Percentiles rank a stretch among this genome's conserved stretches.
Evolutionary conservation across 129 eudicot genomes (phyloP).

Genomic region (Artemisia argyi): DNA sequence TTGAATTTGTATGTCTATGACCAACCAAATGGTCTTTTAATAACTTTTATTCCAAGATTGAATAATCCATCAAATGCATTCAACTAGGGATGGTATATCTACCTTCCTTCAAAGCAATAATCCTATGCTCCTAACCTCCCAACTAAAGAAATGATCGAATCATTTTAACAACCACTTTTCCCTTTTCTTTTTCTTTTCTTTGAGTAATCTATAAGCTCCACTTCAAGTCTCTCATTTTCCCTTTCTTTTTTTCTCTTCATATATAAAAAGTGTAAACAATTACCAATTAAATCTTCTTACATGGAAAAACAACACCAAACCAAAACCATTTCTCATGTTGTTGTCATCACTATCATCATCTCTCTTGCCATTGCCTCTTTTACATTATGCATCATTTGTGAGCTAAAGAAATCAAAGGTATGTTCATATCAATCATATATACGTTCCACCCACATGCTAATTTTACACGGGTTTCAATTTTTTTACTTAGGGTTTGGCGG

Average conservation of each 20-base stretch:
- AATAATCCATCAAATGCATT: conserved; percentile 17
- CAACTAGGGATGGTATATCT: conserved; percentile 39
- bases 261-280: conserved; percentile 6
- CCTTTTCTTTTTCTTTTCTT: conserved; percentile 30
- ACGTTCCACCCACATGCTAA: not conserved
- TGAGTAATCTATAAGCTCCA: conserved; percentile 43
- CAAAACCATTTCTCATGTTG: conserved; percentile 21
- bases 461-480: not conserved
- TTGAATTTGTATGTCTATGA: not conserved
- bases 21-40: conserved; percentile 1
- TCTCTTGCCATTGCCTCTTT: conserved; percentile 54
- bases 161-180: conserved; percentile 35
- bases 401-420: conserved; percentile 73
- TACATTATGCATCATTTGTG: conserved; percentile 64
- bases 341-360: conserved; percentile 25
- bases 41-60: conserved; percentile 16
- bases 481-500: conserved; percentile 15
- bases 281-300: conserved; percentile 5
- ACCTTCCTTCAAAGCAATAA: conserved; percentile 32
- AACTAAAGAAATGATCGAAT: conserved; percentile 28
- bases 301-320: conserved; percentile 51
- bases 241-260: not conserved
- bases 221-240: conserved; percentile 2
- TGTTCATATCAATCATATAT: not conserved
- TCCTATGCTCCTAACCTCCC: conserved; percentile 19